Evolutionary conservation across 2,329 filamentous ascomycete genomes (phyloP), one percentile per base, ranked within the genome.

Genomic region (Boeremia exigua): DNA sequence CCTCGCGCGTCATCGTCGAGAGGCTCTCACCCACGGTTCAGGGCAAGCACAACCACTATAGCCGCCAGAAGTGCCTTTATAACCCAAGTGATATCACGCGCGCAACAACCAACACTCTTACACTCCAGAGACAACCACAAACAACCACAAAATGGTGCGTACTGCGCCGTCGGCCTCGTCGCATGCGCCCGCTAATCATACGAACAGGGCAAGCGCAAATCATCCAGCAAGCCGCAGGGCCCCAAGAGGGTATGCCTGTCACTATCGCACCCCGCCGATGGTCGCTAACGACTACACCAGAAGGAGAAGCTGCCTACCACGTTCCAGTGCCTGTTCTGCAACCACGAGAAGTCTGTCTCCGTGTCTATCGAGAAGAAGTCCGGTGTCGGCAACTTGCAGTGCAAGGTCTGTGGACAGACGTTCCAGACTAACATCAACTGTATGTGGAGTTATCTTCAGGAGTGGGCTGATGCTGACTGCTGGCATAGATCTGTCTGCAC

Each of bases 281-380:
- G 12, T 48, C 14, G 48, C 62, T 71, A 55, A 71, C 43, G 33
- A 15, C 32, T 56, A 40, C 9, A 15, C 50, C 53, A 77, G 74
- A 74, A 84, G 74, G 90, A 93, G 67, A 85, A 87, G 36, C 83
- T 95, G 15, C 84, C 89, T 3, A 93, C 91, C 2, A 86, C 86
- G n/a, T 99, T 99, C 77, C 91, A 93, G 54, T 99, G 95, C 75
- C 87, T 99, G 40, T 99, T 99, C 80, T 99, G 95, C 83, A 98
- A 97, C 76, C 93, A 98, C 78, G 95, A 98, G 74, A 95, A 92
- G 64, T 91, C 93, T 0, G 91, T 99, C 48, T 84, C 86, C 27
- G 90, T 97, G 65, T 95, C 96, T 77, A 84, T 99, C 46, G 92
- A 99, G 75, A 96, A 96, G 82, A 98, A 98, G 75, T 82, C 87